These are phyloP conservation scores for Chamaecyparis obtusa DNA, from an alignment of 75 land plant genomes.

Conservation along the genomic window DNA sequence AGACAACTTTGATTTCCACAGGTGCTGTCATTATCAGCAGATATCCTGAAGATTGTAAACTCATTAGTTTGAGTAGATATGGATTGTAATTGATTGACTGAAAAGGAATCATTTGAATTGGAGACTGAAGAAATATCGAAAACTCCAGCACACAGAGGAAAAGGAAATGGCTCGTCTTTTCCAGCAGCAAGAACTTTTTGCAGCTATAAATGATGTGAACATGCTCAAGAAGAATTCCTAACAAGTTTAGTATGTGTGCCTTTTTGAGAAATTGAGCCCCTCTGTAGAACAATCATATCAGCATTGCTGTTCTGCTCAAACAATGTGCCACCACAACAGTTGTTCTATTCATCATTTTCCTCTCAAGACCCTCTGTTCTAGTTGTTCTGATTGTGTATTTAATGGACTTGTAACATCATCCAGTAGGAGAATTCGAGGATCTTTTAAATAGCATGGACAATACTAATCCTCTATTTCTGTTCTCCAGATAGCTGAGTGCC, in stretches of 20 bases:
- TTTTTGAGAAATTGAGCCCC: constrained; percentile 28
- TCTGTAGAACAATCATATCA: constrained; percentile 38
- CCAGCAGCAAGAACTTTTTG: too few species aligned
- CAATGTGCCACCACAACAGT: constrained; percentile 51
- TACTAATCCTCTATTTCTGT: constrained; percentile 43
- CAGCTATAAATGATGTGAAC: too few species aligned
- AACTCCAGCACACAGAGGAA: constrained; percentile 60
- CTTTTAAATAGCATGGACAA: constrained; percentile 47
- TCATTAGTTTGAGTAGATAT: constrained; percentile 18
- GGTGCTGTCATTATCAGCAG: constrained; percentile 30
- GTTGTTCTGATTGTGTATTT: constrained; percentile 38
- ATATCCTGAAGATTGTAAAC: constrained; percentile 33
- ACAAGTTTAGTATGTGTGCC: constrained; percentile 31
- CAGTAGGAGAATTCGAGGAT: constrained; percentile 37
- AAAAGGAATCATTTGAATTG: constrained; percentile 7
- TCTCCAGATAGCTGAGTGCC: too few species aligned
- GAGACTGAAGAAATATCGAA: not conserved
- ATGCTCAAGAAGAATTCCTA: constrained; percentile 26
- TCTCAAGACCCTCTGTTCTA: constrained; percentile 42
- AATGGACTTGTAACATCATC: constrained; percentile 55
- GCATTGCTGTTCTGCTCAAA: constrained; percentile 39
- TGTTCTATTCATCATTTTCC: constrained; percentile 34
- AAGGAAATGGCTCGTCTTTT: too few species aligned
- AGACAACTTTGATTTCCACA: constrained; percentile 38
- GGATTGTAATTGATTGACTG: constrained; percentile 19